Percentiles rank a stretch among this genome's conserved stretches.
These are phyloP conservation scores for Theobroma grandiflorum DNA, from an alignment of 441 rosid species.

Conservation along the genomic window DNA sequence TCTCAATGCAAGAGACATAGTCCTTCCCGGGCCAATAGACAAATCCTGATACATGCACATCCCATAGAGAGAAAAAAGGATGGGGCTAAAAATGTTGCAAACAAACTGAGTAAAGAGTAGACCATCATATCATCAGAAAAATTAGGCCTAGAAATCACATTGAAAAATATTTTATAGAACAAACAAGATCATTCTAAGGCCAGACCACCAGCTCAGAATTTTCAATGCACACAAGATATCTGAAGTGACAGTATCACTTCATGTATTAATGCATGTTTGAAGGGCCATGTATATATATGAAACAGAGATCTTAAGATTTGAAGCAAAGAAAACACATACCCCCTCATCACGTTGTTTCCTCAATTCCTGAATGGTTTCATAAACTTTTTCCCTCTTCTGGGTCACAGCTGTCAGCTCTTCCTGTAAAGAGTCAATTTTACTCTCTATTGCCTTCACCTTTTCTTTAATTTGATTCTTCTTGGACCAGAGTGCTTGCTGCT, in stretches of 20 bases:
- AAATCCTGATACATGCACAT: background rate
- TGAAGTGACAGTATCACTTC: background rate
- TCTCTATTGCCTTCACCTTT: constrained; percentile 48
- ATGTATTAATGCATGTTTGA: background rate
- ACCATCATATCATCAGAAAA: background rate
- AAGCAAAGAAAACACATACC: constrained; percentile 43
- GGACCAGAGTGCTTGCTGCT: constrained; percentile 57
- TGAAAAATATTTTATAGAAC: background rate
- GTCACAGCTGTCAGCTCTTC: constrained; percentile 49
- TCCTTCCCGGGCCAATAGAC: background rate
- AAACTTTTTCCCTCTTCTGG: constrained; percentile 62
- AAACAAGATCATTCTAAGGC: too few species aligned
- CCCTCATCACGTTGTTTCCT: constrained; percentile 62
- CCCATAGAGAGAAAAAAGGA: background rate
- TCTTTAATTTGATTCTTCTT: constrained; percentile 50
- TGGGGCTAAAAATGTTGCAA: background rate
- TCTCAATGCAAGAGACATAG: background rate
- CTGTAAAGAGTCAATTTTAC: constrained; percentile 54
- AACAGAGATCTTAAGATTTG: background rate
- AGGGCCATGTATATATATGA: background rate
- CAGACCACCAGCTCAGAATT: background rate
- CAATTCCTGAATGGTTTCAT: constrained; percentile 48
- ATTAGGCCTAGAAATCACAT: too few species aligned
- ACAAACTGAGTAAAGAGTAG: background rate
- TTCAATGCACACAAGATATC: background rate